phyloP scores from a whole-genome alignment of 805 yeast species.

The Jamesozyma hellenica region DNA sequence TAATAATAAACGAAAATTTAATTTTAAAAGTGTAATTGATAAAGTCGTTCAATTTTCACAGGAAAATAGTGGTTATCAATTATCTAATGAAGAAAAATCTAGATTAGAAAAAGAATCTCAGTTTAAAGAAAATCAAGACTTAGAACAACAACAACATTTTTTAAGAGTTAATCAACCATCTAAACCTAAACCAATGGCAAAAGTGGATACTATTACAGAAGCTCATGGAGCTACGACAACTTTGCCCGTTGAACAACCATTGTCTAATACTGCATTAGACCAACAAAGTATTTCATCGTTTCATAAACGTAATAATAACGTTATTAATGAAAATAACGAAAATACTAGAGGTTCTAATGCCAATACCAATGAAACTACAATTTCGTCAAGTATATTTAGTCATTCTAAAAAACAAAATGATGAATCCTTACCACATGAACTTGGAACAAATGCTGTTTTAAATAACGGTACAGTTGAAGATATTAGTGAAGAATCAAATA shows the following conservation, averaged over 20 bases:
- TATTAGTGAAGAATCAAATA: too few species aligned
- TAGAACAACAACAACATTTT: conserved; percentile 3
- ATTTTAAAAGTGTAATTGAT: conserved; percentile 21
- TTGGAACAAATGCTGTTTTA: too few species aligned
- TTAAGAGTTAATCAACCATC: not conserved
- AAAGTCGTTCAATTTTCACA: conserved; percentile 26
- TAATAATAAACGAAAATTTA: conserved; percentile 5
- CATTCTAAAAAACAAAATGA: not conserved
- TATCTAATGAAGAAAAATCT: conserved; percentile 12
- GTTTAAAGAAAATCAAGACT: not conserved
- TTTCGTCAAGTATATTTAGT: conserved; percentile 9
- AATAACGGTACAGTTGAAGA: too few species aligned
- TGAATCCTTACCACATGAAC: not conserved
- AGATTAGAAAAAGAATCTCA: conserved; percentile 4
- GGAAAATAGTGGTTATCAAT: conserved; percentile 29
- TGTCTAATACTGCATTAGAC: conserved; percentile 3
- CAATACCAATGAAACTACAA: conserved; percentile 3
- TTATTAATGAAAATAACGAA: not conserved
- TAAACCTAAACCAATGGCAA: conserved; percentile 1
- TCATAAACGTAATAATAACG: conserved; percentile 4
- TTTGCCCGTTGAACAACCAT: conserved; percentile 9
- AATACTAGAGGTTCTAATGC: not conserved
- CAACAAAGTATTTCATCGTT: conserved; percentile 8
- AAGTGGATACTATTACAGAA: not conserved
- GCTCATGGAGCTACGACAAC: conserved; percentile 15